Percentiles rank a stretch among this genome's conserved stretches.
Conservation (phyloP, 805 yeast genomes). For the Spathaspora sp. region DNA sequence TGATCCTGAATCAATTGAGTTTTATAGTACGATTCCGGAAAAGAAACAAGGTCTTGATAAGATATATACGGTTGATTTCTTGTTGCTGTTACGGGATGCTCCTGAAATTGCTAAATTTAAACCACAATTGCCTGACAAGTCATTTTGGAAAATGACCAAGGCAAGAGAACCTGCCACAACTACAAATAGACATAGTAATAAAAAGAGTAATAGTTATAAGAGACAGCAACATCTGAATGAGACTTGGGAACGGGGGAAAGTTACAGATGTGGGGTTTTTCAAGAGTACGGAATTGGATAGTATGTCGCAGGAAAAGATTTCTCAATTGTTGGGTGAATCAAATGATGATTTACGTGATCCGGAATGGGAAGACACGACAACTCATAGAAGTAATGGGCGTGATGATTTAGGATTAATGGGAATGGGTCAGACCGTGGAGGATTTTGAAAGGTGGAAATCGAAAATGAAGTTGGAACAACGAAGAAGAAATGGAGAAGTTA, state of each 20-base stretch:
- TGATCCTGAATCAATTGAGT: background rate
- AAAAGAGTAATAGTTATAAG: conserved; percentile 15
- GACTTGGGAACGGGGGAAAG: conserved; percentile 28
- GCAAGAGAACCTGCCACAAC: conserved; percentile 8
- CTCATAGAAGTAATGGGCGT: conserved; percentile 15
- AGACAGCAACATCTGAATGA: conserved; percentile 11
- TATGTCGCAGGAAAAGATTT: conserved; percentile 29
- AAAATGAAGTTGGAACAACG: conserved; percentile 50
- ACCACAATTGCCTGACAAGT: conserved; percentile 40
- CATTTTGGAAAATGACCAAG: conserved; percentile 45
- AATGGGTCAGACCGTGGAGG: conserved; percentile 52
- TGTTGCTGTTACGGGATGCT: conserved; percentile 29
- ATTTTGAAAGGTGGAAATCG: conserved; percentile 58
- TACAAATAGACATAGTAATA: conserved; percentile 11
- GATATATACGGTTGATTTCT: conserved; percentile 23
- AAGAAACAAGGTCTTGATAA: conserved; percentile 2
- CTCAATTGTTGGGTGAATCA: conserved; percentile 32
- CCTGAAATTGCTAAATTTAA: conserved; percentile 31
- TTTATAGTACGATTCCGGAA: conserved; percentile 2
- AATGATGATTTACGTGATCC: conserved; percentile 32
- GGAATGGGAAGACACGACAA: conserved; percentile 29
- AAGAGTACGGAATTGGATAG: conserved; percentile 24
- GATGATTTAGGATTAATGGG: conserved; percentile 8
- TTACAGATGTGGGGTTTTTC: conserved; percentile 11
- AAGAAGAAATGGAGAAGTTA: conserved; percentile 39